Conservation (phyloP, 345 rosid genomes). For the Brassica juncea region DNA sequence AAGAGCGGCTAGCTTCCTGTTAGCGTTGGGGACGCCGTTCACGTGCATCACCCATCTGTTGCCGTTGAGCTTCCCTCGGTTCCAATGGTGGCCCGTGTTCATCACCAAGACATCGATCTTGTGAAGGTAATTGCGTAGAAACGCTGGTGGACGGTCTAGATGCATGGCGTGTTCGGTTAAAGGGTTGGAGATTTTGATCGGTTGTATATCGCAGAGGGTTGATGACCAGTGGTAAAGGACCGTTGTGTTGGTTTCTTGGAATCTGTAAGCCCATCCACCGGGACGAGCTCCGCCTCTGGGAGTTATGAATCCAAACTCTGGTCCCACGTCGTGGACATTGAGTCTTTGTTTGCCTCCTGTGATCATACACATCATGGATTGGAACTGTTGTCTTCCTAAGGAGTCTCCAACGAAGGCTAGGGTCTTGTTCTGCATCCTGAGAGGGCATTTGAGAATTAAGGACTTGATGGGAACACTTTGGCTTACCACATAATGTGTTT, state of each 20-base stretch:
- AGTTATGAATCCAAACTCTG: slow-evolving; percentile 56
- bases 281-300: slow-evolving; percentile 60
- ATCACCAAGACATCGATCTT: slow-evolving; percentile 67
- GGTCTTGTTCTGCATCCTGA: slow-evolving; percentile 72
- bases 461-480: slow-evolving; percentile 21
- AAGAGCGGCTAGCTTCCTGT: slow-evolving; percentile 58
- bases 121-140: slow-evolving; percentile 56
- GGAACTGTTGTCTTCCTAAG: slow-evolving; percentile 81
- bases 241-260: slow-evolving; percentile 67
- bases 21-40: slow-evolving; percentile 55
- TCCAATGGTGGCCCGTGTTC: slow-evolving; percentile 88
- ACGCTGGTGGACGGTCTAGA: slow-evolving; percentile 80
- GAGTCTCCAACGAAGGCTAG: slow-evolving; percentile 92
- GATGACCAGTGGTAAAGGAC: slow-evolving; percentile 81
- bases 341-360: slow-evolving; percentile 53
- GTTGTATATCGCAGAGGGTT: slow-evolving; percentile 64
- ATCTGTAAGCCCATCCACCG: slow-evolving; percentile 75
- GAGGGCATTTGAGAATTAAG: slow-evolving; percentile 17
- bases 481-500: slow-evolving; percentile 1
- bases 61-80: slow-evolving; percentile 64
- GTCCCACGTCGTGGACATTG: slow-evolving; percentile 62
- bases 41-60: slow-evolving; percentile 79
- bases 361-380: slow-evolving; percentile 83
- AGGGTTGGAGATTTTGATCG: slow-evolving; percentile 52
- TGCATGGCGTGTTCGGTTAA: slow-evolving; percentile 70